Conservation (phyloP, 192 early-diverging fungal species). For the Rhizophagus sp. region DNA sequence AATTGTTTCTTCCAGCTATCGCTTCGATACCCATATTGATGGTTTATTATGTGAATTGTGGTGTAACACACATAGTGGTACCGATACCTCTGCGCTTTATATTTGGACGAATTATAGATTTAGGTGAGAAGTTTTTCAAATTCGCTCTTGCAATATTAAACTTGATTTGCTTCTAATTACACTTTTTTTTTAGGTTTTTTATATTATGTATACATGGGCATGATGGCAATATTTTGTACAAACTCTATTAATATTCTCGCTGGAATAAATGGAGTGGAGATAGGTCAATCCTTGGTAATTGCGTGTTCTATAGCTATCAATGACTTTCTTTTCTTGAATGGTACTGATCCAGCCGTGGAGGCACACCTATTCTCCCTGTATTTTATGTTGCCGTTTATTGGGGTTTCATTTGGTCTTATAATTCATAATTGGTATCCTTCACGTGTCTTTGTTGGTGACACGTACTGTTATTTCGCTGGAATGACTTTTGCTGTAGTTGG, state of each 20-base stretch:
- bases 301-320: constrained; percentile 79
- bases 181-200: constrained; percentile 54
- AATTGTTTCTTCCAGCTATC: constrained; percentile 89
- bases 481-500: constrained; percentile 99
- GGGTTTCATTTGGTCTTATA: constrained; percentile 79
- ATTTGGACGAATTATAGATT: constrained; percentile 72
- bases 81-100: constrained; percentile 79
- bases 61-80: constrained; percentile 83
- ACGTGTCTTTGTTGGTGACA: constrained; percentile 93
- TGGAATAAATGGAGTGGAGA: constrained; percentile 98
- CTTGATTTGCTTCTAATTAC: background rate
- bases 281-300: constrained; percentile 90
- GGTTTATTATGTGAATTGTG: constrained; percentile 90
- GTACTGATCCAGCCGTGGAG: constrained; percentile 60
- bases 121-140: constrained; percentile 56
- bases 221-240: constrained; percentile 92
- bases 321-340: constrained; percentile 69
- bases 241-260: constrained; percentile 98
- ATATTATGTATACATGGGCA: constrained; percentile 93
- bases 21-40: constrained; percentile 92
- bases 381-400: constrained; percentile 91
- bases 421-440: constrained; percentile 94
- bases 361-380: constrained; percentile 86
- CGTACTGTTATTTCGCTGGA: constrained; percentile 96
- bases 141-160: background rate